Evolutionary conservation across 371 early-diverging fungal genomes (phyloP).

Genomic region (Massospora cicadina): DNA sequence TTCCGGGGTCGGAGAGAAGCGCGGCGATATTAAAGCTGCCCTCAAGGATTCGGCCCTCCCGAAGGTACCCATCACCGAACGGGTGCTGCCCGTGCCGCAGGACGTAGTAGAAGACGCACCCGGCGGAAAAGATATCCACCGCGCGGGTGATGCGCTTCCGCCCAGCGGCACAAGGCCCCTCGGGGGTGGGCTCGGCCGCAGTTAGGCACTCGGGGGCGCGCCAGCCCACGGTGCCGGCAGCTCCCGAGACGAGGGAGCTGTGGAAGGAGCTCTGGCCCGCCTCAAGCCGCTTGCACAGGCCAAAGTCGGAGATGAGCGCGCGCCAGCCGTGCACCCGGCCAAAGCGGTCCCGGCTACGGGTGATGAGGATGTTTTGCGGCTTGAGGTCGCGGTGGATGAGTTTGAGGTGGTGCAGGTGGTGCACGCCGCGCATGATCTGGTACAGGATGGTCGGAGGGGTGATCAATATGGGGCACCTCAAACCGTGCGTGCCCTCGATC

Average conservation of each 20-base stretch:
- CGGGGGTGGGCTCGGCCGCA: constrained; percentile 11
- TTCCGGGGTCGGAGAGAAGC: constrained; percentile 34
- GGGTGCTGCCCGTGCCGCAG: constrained; percentile 83
- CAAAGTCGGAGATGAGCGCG: constrained; percentile 92
- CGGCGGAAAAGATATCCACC: constrained; percentile 89
- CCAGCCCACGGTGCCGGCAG: constrained; percentile 88
- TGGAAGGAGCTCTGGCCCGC: constrained; percentile 88
- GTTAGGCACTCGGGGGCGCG: constrained; percentile 77
- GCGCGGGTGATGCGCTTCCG: constrained; percentile 55
- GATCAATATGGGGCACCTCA: constrained; percentile 10
- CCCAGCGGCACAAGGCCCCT: background rate
- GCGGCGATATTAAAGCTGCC: constrained; percentile 45
- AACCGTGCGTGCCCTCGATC: constrained; percentile 22
- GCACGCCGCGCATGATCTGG: constrained; percentile 67
- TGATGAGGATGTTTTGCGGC: constrained; percentile 75
- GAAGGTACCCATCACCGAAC: constrained; percentile 74
- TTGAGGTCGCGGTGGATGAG: constrained; percentile 96
- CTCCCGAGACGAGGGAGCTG: constrained; percentile 48
- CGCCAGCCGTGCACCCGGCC: constrained; percentile 24
- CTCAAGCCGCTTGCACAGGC: constrained; percentile 85
- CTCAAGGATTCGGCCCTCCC: constrained; percentile 73
- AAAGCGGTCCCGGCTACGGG: constrained; percentile 27
- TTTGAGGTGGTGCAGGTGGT: constrained; percentile 76
- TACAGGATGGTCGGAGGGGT: constrained; percentile 32
- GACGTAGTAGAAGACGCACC: constrained; percentile 87